Evolutionary conservation across 495 filamentous ascomycete species (phyloP), one percentile per base, ranked within the genome.

Genomic region (Amniculicola lignicola): DNA sequence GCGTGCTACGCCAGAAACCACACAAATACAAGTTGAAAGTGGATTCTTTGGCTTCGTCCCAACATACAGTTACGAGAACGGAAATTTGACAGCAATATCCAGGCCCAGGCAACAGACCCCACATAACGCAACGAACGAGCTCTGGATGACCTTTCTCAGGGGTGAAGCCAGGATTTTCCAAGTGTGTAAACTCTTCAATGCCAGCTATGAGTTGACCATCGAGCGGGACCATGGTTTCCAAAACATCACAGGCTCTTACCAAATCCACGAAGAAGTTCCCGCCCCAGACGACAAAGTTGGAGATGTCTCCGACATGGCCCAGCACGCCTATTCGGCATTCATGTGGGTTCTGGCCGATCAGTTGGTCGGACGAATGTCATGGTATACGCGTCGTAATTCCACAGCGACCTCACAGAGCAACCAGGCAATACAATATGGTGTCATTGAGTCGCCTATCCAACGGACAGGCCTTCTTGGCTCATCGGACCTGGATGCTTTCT

Each of bases 301-400:
- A 10, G 24, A 23, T 21, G 24, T 49, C 7, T 56, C 53, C 31
- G 36, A 56, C 19, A 56, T 56, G 53, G 51, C 51, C 5, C 40
- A 55, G 25, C 51, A 55, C 21, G 31, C 53, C 31, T 56, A 56
- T 35, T 23, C 53, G 25, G 53, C 53, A 5, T 56, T 56, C 25
- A 48, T 56, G 36, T 56, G 43, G 35, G 44, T 24, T 0, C 16
- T 56, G 1, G 9, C 7, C 2, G 53, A 56, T 21, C 53, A 49
- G 16, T 35, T 56, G 0, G 29, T 56, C 12, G 53, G 53, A 1
- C 40, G 36, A 18, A 33, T 56, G 16, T 44, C 44, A 3, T 56
- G 53, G 53, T 47, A n/a, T 25, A 35, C 19, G 14, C 12, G 18
- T n/a, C 28, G 14, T 16, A 56, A 41, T 5, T 40, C 48, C 12